Evolutionary conservation across 495 filamentous ascomycete genomes (phyloP), one percentile per base, ranked within the genome.

Genomic region (Neurospora tetraspora): DNA sequence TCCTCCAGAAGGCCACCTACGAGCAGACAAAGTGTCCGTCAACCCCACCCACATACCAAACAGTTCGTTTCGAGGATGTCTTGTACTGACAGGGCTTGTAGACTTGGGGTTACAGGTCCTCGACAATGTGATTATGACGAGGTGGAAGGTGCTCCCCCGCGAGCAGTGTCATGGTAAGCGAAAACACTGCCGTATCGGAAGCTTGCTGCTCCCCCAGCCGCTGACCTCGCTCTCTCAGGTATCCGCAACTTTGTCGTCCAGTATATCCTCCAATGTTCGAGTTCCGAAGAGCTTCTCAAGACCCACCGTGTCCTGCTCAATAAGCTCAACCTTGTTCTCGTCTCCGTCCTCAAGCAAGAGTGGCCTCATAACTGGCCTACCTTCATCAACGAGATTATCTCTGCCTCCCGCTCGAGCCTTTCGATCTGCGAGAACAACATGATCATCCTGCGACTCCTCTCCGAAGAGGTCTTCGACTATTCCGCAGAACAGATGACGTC

Each of bases 291-390:
- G 78, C 91, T 89, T 73, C 86, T 97, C 43, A 90, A 89, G 75
- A 84, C 85, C 71, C 90, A 99, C 78, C 89, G 92, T 73, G 92
- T 93, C 47, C 91, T 99, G 38, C 81, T 99, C 77, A 98, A 98
- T 86, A 98, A 99, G 84, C 88, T 99, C 65, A 98, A 99, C 75
- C 89, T 99, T 70, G 95, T 98, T 31, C 91, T 99, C 70, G 93
- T 99, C 74, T 97, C 93, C 42, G 96, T 99, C 71, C 83, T 99
- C 77, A 99, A 99, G 85, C 96, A 99, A 82, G 96, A 99, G 82
- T 99, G 96, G 96, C 96, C 96, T n/a, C 95, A 98, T 80, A 96
- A 98, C 85, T 99, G 96, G 96, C 96, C 96, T 10, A 97, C 93
- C 9, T 99, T 99, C 82, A 98, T 98, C 88, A 98, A 97, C 82